phyloP scores from a whole-genome alignment of 306 rosid genomes.

The apple (Malus domestica) region DNA sequence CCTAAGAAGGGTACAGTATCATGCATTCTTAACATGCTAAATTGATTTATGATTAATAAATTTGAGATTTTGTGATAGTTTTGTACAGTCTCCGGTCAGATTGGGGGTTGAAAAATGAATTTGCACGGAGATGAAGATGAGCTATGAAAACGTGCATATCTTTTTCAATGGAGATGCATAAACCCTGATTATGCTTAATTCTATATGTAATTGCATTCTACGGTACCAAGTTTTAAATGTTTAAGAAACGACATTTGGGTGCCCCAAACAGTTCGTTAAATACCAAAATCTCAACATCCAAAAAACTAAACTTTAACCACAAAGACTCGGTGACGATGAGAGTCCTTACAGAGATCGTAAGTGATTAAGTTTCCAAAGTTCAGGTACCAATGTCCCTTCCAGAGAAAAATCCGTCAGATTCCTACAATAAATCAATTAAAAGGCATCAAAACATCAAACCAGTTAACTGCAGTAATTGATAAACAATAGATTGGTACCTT shows the following conservation, averaged over 20 bases:
- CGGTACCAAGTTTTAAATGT: not conserved
- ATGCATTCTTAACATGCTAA: not conserved
- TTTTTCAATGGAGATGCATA: no score
- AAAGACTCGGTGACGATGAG: not conserved
- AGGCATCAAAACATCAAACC: not conserved
- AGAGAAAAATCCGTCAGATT: slow-evolving; percentile 54
- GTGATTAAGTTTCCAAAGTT: slow-evolving; percentile 63
- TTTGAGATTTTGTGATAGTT: no score
- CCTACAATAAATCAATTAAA: slow-evolving; percentile 38
- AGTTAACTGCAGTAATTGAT: not conserved
- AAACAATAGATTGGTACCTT: not conserved
- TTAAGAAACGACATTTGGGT: not conserved
- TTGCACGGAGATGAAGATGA: no score
- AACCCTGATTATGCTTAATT: no score
- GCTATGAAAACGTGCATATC: no score
- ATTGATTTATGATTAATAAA: not conserved
- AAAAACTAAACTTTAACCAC: not conserved
- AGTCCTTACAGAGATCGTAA: slow-evolving; percentile 62
- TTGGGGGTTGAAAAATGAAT: no score
- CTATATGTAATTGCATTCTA: not conserved
- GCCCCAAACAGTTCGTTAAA: not conserved
- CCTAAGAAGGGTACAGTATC: not conserved
- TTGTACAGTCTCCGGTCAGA: no score
- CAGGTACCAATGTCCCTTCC: slow-evolving; percentile 79
- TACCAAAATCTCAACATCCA: not conserved